These are phyloP conservation scores for Pichia sporocuriosa DNA, from an alignment of 805 yeast genomes.

Conservation along the genomic window DNA sequence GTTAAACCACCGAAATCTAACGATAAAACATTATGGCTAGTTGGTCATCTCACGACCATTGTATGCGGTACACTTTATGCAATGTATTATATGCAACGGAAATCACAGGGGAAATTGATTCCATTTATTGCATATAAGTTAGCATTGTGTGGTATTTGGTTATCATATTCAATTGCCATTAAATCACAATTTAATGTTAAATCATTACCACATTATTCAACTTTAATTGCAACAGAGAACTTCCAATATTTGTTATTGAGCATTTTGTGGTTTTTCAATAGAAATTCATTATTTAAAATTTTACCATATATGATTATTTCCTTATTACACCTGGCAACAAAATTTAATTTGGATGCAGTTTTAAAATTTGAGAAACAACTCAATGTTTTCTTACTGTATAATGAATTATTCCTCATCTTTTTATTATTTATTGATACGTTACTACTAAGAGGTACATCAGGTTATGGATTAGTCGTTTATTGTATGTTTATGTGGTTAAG, in stretches of 20 bases:
- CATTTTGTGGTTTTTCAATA: slow-evolving; percentile 53
- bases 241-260: slow-evolving; percentile 61
- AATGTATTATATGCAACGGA: slow-evolving; percentile 29
- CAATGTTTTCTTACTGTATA: slow-evolving; percentile 46
- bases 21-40: slow-evolving; percentile 46
- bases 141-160: slow-evolving; percentile 48
- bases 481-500: slow-evolving; percentile 64
- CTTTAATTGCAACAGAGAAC: slow-evolving; percentile 65
- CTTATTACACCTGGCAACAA: slow-evolving; percentile 44
- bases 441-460: slow-evolving; percentile 59
- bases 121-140: slow-evolving; percentile 50
- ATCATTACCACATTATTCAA: slow-evolving; percentile 52
- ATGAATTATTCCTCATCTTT: slow-evolving; percentile 50
- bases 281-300: slow-evolving; percentile 58
- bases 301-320: slow-evolving; percentile 55
- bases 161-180: slow-evolving; percentile 47
- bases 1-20: slow-evolving; percentile 7
- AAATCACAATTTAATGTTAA: slow-evolving; percentile 53
- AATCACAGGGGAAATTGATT: slow-evolving; percentile 34
- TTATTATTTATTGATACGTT: slow-evolving; percentile 54
- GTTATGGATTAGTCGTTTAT: slow-evolving; percentile 57
- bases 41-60: slow-evolving; percentile 45
- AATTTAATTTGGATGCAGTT: slow-evolving; percentile 36
- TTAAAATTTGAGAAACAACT: slow-evolving; percentile 33
- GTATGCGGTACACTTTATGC: slow-evolving; percentile 36